Evolutionary conservation across 345 rosid genomes (phyloP).

Genomic region (Camelina neglecta): DNA sequence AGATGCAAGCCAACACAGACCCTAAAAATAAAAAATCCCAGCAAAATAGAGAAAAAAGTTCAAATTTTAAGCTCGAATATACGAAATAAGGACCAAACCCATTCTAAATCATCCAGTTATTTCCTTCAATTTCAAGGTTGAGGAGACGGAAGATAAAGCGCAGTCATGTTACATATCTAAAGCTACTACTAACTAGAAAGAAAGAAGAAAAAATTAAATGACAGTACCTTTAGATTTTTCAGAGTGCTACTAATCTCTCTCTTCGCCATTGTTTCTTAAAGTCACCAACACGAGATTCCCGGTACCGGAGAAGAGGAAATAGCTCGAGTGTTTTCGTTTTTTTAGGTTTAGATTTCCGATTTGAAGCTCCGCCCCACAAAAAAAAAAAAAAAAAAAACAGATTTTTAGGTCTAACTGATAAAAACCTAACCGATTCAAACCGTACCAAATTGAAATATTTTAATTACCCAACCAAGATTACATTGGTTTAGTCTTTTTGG

Average conservation of each 20-base stretch:
- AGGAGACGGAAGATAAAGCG: neutral
- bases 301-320: constrained; percentile 19
- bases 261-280: constrained; percentile 60
- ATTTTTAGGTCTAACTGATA: neutral
- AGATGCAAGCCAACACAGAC: constrained; percentile 7
- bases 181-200: neutral
- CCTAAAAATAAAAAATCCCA: neutral
- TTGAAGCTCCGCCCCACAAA: neutral
- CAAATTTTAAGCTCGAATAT: neutral
- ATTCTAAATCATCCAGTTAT: neutral
- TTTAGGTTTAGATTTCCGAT: constrained; percentile 29
- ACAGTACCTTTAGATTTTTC: constrained; percentile 82
- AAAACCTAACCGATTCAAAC: constrained; percentile 36
- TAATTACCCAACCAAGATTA: constrained; percentile 10
- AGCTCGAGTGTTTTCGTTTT: neutral
- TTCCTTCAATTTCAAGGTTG: neutral
- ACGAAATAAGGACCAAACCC: neutral
- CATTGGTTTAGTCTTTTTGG: constrained; percentile 9
- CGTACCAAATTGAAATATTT: constrained; percentile 2
- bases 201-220: neutral
- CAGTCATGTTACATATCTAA: constrained; percentile 10
- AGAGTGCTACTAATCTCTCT: constrained; percentile 88
- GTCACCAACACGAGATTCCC: constrained; percentile 14
- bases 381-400: neutral
- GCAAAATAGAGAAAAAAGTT: neutral